Conservation (phyloP, 2,329 filamentous ascomycete genomes). For the Pseudogymnoascus pannorum region DNA sequence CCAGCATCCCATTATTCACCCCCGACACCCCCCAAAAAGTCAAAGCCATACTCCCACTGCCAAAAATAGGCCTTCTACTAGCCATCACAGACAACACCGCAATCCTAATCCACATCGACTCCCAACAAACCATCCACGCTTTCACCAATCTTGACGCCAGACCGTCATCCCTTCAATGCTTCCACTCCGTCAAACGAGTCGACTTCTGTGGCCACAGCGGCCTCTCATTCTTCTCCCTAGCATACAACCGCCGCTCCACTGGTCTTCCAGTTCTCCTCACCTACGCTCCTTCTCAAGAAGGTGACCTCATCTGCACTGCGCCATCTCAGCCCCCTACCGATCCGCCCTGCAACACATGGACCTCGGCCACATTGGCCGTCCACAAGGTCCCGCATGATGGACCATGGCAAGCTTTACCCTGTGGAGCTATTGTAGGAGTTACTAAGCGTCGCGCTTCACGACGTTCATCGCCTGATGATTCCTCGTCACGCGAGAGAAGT, state of each 20-base stretch:
- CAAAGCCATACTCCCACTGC: conserved; percentile 51
- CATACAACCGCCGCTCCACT: conserved; percentile 47
- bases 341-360: conserved; percentile 44
- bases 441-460: conserved; percentile 36
- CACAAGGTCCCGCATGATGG: conserved; percentile 56
- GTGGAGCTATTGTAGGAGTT: conserved; percentile 57
- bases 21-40: conserved; percentile 37
- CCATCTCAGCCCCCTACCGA: conserved; percentile 34
- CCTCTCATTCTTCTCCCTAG: conserved; percentile 55
- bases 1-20: conserved; percentile 32
- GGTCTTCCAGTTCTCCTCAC: conserved; percentile 59
- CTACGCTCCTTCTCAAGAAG: conserved; percentile 47
- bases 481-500: background rate
- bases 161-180: conserved; percentile 51
- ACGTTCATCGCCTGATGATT: conserved; percentile 18
- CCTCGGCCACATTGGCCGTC: conserved; percentile 42
- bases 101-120: conserved; percentile 54
- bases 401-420: conserved; percentile 54
- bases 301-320: conserved; percentile 50
- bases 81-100: conserved; percentile 49
- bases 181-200: conserved; percentile 45
- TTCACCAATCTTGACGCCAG: conserved; percentile 53
- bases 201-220: conserved; percentile 49
- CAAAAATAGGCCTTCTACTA: conserved; percentile 52
- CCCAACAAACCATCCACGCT: conserved; percentile 50